phyloP scores from a whole-genome alignment of 2,329 filamentous ascomycete genomes.

The Blastomyces parvus region DNA sequence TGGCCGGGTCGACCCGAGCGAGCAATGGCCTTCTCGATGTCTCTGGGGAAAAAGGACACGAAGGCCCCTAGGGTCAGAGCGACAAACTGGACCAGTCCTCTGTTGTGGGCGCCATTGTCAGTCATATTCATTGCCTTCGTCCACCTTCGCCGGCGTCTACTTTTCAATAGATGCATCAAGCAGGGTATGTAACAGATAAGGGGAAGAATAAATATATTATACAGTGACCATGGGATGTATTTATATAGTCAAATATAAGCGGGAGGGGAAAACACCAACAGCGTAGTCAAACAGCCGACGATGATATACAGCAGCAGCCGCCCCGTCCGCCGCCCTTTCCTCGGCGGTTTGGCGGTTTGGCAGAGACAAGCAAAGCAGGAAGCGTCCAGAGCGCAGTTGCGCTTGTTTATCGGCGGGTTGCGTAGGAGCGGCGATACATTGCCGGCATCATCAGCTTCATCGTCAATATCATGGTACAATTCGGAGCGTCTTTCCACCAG shows the following conservation, averaged over 20 bases:
- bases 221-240: neutral
- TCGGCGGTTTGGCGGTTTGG: neutral
- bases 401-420: neutral
- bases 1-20: conserved; percentile 35
- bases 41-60: conserved; percentile 35
- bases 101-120: conserved; percentile 14
- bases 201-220: neutral
- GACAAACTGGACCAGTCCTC: conserved; percentile 35
- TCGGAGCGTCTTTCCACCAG: neutral
- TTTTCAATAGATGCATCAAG: neutral
- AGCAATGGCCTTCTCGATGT: conserved; percentile 30
- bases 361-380: neutral
- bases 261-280: conserved; percentile 6
- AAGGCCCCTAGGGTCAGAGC: conserved; percentile 30
- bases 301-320: conserved; percentile 5
- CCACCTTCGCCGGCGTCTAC: neutral
- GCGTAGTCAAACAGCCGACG: conserved; percentile 1
- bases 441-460: neutral
- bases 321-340: neutral
- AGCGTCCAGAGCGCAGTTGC: neutral
- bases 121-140: neutral
- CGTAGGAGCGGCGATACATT: neutral
- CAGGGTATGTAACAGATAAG: neutral
- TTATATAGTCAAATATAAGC: neutral
- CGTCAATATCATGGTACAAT: neutral